Evolutionary conservation across 1,284 basidiomycete genomes (phyloP).

Genomic region (Pulchroboletus neoregius): DNA sequence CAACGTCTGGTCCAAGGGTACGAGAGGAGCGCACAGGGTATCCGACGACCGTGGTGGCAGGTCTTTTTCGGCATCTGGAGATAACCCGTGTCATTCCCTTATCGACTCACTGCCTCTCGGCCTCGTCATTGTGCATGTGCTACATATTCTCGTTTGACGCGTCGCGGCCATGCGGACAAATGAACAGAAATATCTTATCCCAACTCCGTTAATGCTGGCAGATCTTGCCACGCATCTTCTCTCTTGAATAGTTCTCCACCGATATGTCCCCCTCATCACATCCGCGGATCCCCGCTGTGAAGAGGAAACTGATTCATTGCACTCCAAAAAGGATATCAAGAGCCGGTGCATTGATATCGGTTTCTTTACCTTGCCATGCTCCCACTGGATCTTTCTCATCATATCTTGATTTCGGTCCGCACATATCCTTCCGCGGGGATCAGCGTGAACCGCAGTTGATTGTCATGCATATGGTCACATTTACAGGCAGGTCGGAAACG

Average conservation of each 20-base stretch:
- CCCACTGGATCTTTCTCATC: constrained; percentile 2
- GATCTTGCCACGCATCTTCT: neutral
- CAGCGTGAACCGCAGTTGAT: constrained; percentile 4
- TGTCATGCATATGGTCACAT: constrained; percentile 6
- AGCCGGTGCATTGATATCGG: neutral
- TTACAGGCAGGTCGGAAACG: neutral
- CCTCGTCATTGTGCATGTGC: neutral
- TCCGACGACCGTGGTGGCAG: constrained; percentile 76
- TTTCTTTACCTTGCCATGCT: neutral
- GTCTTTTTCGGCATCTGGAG: constrained; percentile 69
- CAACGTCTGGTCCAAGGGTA: constrained; percentile 65
- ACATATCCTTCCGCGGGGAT: constrained; percentile 5
- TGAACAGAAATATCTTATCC: constrained; percentile 1
- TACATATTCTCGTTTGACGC: neutral
- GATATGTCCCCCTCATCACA: neutral
- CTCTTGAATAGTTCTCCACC: neutral
- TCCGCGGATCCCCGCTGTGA: constrained; percentile 5
- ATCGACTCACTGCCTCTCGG: neutral
- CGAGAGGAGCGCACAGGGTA: constrained; percentile 69
- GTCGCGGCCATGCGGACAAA: neutral
- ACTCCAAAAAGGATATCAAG: neutral
- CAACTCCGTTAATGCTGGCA: too few relatives aligned
- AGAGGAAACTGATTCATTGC: neutral
- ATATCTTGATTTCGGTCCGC: constrained; percentile 1
- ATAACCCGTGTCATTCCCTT: constrained; percentile 34